A percentile compares a stretch with the other conserved stretches of the same genome.
Evolutionary conservation across 345 rosid genomes (phyloP).

Genomic region (Arabis hirsuta): DNA sequence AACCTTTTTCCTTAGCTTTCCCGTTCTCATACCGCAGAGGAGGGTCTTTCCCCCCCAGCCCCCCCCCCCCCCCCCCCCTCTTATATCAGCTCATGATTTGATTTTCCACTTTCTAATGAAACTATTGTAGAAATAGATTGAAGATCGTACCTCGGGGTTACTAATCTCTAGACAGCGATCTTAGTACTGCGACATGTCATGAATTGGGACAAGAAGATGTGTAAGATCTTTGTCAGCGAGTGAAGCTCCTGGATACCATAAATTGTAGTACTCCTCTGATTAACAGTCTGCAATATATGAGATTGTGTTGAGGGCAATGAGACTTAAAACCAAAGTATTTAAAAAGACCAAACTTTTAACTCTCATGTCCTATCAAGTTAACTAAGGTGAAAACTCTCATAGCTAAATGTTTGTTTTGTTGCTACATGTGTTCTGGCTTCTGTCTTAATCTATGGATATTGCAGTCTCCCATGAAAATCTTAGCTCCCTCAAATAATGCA

Average conservation of each 20-base stretch:
- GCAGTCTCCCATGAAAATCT: background rate
- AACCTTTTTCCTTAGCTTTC: conserved; percentile 58
- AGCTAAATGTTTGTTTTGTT: conserved; percentile 25
- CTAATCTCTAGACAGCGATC: conserved; percentile 49
- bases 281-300: conserved; percentile 49
- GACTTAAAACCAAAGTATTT: background rate
- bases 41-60: conserved; percentile 21
- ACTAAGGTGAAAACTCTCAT: conserved; percentile 16
- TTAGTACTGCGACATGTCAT: too few relatives aligned
- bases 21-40: conserved; percentile 45
- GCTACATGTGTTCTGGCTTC: conserved; percentile 26
- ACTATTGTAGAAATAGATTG: conserved; percentile 49
- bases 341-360: conserved; percentile 8
- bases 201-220: too few relatives aligned
- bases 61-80: conserved; percentile 15
- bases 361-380: conserved; percentile 2
- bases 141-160: conserved; percentile 49
- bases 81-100: conserved; percentile 46
- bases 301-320: background rate
- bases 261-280: conserved; percentile 48
- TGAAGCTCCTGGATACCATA: conserved; percentile 62
- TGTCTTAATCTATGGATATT: conserved; percentile 9
- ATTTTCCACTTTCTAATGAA: conserved; percentile 62
- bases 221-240: too few relatives aligned
- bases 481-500: background rate